Evolutionary conservation across 1,284 basidiomycete species (phyloP), one percentile per base, ranked within the genome.

Genomic region (Afroboletus lepidellus): DNA sequence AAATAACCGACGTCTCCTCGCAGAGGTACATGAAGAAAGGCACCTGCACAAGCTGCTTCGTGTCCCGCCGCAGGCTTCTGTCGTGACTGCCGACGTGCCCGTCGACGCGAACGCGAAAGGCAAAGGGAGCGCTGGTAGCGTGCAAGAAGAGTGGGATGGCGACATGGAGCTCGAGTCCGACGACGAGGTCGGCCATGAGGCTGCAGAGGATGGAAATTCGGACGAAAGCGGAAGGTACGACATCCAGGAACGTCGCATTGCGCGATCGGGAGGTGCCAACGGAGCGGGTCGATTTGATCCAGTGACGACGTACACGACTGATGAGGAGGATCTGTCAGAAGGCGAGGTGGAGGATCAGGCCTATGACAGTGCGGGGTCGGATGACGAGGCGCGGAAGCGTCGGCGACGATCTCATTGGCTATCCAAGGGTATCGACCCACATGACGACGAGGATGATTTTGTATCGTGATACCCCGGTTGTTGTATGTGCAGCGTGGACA

Each of bases 21-120:
- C 81, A 63, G 85, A 90, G 55, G 74, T 93, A 15, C 88, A 87
- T 62, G 80, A 87, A 54, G 75, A 76, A 45, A 72, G 79, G 45
- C 69, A 71, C 1, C 65, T 94, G 46, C 90, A 93, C 59, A 70
- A 75, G 25, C 71, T 85, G 36, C 69, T 91, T 3, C 81, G 79
- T 6, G 69, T 88, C 7, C 66, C 74, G 50, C 72, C 77, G 30
- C 52, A 55, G 47, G 46, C 55, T 45, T 34, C 55, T 34, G 52
- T 66, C 27, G 37, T 63, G 25, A 55, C 62, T 20, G 55, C 59
- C 11, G 61, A 68, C 6, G 56, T 67, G 49, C 60, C 53, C 24
- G 42, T 44, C 38, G 54, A 61, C 36, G 34, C 44, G 36, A 44
- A 52, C 23, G 23, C 20, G 32, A 50, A 47, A 33, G 55, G 33